These are phyloP conservation scores for Plicaturopsis crispa DNA, from an alignment of 768 basidiomycete species.

Conservation along the genomic window DNA sequence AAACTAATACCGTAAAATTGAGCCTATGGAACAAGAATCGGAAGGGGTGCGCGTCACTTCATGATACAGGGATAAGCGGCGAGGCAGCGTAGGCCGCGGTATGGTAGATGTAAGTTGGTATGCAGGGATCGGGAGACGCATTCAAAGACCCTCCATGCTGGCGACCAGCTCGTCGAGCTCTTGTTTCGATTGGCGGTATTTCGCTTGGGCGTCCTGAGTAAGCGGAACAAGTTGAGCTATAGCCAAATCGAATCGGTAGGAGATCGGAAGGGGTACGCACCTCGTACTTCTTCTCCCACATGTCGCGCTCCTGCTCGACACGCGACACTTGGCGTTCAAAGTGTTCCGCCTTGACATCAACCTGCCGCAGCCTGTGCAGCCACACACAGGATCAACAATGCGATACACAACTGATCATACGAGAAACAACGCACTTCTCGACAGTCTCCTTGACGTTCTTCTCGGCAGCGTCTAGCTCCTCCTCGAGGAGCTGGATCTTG, in stretches of 20 bases:
- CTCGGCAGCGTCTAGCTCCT: slow-evolving; percentile 92
- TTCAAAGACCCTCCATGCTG: slow-evolving; percentile 68
- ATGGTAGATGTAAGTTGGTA: no score
- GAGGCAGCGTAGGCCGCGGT: no score
- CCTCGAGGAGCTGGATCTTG: slow-evolving; percentile 89
- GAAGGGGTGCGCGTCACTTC: no score
- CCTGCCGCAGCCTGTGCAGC: slow-evolving; percentile 72
- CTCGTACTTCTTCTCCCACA: slow-evolving; percentile 93
- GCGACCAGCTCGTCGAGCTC: slow-evolving; percentile 81
- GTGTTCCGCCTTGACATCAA: slow-evolving; percentile 98
- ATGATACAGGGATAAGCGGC: no score
- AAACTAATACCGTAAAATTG: no score
- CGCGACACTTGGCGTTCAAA: slow-evolving; percentile 88
- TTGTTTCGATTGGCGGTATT: slow-evolving; percentile 64
- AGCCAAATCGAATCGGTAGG: no score
- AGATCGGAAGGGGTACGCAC: slow-evolving; percentile 34
- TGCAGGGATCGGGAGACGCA: no score
- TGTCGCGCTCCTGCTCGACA: slow-evolving; percentile 85
- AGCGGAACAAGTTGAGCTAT: slow-evolving; percentile 1
- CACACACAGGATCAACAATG: slow-evolving; percentile 11
- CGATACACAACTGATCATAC: background rate
- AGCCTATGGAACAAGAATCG: no score
- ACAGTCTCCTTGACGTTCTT: slow-evolving; percentile 95
- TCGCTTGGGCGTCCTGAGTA: slow-evolving; percentile 67
- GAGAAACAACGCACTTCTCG: slow-evolving; percentile 71